Percentiles rank a stretch among this genome's conserved stretches.
phyloP scores from a whole-genome alignment of 2,329 filamentous ascomycete species.

The Trichoderma sp. region DNA sequence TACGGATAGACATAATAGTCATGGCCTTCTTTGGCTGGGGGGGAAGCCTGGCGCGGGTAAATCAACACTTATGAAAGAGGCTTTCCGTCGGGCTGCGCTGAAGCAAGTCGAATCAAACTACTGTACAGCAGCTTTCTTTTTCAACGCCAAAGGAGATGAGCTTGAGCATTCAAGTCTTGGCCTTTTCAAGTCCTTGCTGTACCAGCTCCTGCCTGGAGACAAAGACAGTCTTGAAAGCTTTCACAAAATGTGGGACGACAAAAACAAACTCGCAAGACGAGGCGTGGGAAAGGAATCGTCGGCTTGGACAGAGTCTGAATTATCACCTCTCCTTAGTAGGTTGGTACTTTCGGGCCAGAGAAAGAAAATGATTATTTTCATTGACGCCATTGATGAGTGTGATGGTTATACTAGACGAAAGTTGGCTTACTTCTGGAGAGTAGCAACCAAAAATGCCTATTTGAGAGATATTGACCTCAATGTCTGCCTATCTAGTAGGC shows the following conservation, averaged over 20 bases:
- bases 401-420: neutral
- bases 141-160: neutral
- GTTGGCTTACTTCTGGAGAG: neutral
- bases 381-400: conserved; percentile 4
- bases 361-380: neutral
- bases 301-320: neutral
- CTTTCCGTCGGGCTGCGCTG: neutral
- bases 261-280: neutral
- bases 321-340: neutral
- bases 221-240: neutral
- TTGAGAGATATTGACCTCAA: neutral
- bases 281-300: too few relatives aligned
- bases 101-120: neutral
- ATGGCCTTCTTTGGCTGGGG: neutral
- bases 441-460: neutral
- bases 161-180: neutral
- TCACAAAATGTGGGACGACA: neutral
- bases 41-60: neutral
- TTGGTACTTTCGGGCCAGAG: neutral
- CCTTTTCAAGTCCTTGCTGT: neutral
- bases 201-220: neutral
- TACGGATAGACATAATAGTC: neutral
- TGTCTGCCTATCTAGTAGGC: neutral
- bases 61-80: neutral
- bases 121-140: neutral